phyloP scores from a whole-genome alignment of 2,329 filamentous ascomycete genomes.

The Aspergillus melleus region DNA sequence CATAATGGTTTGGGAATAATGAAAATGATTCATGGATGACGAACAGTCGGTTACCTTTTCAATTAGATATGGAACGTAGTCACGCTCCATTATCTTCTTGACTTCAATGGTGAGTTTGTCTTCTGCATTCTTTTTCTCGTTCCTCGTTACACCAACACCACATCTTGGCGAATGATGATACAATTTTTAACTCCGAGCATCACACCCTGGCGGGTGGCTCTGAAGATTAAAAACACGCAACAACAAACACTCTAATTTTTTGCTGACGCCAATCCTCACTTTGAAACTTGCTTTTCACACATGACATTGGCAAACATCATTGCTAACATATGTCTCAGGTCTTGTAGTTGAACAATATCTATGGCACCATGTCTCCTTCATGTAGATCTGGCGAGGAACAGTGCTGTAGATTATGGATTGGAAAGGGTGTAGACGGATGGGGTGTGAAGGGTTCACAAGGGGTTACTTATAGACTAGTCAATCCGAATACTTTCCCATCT shows the following conservation, averaged over 20 bases:
- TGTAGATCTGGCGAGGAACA: too few species aligned
- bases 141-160: neutral
- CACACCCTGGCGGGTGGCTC: constrained; percentile 36
- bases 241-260: constrained; percentile 73
- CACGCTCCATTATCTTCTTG: constrained; percentile 32
- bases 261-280: constrained; percentile 54
- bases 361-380: too few species aligned
- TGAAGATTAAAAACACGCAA: constrained; percentile 62
- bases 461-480: too few species aligned
- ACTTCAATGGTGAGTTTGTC: constrained; percentile 24
- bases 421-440: neutral
- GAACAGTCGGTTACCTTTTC: constrained; percentile 15
- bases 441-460: neutral
- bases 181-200: constrained; percentile 65
- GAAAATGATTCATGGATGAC: constrained; percentile 31
- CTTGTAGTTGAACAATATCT: neutral
- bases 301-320: constrained; percentile 1
- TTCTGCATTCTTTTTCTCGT: constrained; percentile 11
- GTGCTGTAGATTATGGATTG: neutral
- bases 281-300: neutral
- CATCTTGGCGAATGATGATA: constrained; percentile 57
- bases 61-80: constrained; percentile 36
- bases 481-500: neutral
- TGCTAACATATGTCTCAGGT: constrained; percentile 3
- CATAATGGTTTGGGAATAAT: constrained; percentile 35